Base-by-base conservation (phyloP, 257 asterid species). In the Cinchona pubescens region DNA sequence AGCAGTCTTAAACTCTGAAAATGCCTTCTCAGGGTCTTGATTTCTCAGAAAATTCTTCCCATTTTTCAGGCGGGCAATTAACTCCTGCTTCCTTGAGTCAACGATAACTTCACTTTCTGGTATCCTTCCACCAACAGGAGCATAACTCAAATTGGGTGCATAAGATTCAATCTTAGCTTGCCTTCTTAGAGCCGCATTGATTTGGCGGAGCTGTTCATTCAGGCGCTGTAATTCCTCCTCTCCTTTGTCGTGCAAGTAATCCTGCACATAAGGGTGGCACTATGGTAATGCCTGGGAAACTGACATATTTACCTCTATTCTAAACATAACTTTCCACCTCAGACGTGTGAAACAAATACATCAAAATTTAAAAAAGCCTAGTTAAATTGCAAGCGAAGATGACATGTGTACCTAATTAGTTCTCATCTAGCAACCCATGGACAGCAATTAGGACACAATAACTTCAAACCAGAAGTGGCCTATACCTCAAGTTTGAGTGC, bases 141-240 rank as follows among this genome's bases (percentile, higher is more conserved):
- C 97, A 74, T 92, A 95, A 80, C 97, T 95, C 88, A 95, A 86
- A 89, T 79, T 83, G 76, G 99, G 99, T 9, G 98, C 98, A 79
- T 95, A 95, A 6, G 99, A 95, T 84, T 95, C 98, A 48, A 95
- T 92, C 82, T 91, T 92, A 69, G 98, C 99, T 85, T 95, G 99
- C 86, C 99, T 84, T 84, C 96, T 89, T 66, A 95, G 74, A 75
- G 99, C 97, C 13, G 96, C 62, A 79, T 95, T 95, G 78, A 95
- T 95, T 83, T 92, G 98, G 56, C 98, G 94, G 66, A 95, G 89
- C 89, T 92, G 99, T 75, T 95, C 99, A 67, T 95, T 95, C 72
- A 95, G 83, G 70, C 91, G 87, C 83, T 83, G 82, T 82, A 95
- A 78, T 82, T 95, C 99, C 99, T 73, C 88, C 97, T 86, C 76